Evolutionary conservation across 768 basidiomycete genomes (phyloP).

Genomic region (Gautieria morchelliformis): DNA sequence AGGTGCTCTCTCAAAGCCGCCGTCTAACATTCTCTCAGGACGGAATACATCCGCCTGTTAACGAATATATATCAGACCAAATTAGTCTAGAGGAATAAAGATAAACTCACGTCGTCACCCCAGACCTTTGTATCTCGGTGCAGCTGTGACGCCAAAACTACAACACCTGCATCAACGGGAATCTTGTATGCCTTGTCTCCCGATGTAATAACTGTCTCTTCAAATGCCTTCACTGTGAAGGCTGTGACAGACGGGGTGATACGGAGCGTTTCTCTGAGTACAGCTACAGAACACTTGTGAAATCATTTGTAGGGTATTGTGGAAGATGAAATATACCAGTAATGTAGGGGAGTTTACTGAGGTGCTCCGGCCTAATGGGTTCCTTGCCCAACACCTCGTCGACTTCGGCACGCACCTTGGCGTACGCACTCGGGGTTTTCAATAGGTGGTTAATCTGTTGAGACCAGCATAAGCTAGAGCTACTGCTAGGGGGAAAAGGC

Average conservation of each 20-base stretch:
- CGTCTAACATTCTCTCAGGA: conserved; percentile 42
- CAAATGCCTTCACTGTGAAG: conserved; percentile 24
- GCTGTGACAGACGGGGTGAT: conserved; percentile 29
- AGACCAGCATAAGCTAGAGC: conserved; percentile 13
- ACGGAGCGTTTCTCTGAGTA: conserved; percentile 26
- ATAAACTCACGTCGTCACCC: conserved; percentile 37
- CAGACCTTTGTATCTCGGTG: conserved; percentile 36
- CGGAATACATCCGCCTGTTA: conserved; percentile 27
- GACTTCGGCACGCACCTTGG: conserved; percentile 36
- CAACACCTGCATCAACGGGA: conserved; percentile 20
- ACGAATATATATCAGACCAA: background rate
- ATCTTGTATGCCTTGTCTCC: conserved; percentile 33
- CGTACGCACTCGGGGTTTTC: conserved; percentile 32
- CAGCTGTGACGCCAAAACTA: conserved; percentile 21
- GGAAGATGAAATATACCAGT: conserved; percentile 19
- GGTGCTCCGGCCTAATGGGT: conserved; percentile 28
- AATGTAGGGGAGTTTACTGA: conserved; percentile 35
- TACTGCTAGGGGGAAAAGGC: background rate
- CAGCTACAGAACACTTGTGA: conserved; percentile 18
- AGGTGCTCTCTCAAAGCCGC: conserved; percentile 38
- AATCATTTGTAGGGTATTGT: background rate
- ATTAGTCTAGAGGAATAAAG: background rate
- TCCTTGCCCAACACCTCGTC: conserved; percentile 34
- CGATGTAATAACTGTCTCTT: conserved; percentile 25
- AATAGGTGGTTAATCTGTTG: conserved; percentile 37